Evolutionary conservation across 1,284 basidiomycete genomes (phyloP).

Genomic region (Tetrapyrgos nigripes): DNA sequence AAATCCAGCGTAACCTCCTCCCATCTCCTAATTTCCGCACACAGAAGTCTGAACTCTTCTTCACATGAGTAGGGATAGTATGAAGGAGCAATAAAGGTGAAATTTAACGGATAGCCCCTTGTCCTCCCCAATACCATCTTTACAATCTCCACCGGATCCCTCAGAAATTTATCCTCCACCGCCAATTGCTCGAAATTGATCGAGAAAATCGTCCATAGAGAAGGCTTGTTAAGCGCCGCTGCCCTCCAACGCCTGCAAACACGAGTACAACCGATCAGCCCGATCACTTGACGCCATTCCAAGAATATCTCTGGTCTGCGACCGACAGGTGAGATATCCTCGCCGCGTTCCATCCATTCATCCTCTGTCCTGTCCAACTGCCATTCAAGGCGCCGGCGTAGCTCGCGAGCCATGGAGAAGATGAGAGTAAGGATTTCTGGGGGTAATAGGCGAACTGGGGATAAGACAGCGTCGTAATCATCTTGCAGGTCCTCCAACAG

Average conservation of each 20-base stretch:
- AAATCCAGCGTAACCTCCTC: background rate
- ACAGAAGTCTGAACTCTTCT: background rate
- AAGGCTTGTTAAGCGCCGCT: background rate
- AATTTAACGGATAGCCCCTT: background rate
- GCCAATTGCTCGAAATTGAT: background rate
- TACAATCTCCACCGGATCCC: background rate
- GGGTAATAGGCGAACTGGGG: background rate
- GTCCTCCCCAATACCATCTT: background rate
- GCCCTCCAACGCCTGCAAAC: background rate
- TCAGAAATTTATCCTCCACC: background rate
- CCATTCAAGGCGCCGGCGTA: background rate
- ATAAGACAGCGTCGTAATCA: background rate
- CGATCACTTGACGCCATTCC: background rate
- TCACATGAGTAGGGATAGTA: background rate
- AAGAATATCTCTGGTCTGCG: background rate
- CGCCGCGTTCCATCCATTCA: background rate
- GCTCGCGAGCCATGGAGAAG: background rate
- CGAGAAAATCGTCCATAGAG: background rate
- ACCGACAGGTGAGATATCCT: background rate
- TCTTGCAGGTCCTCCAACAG: background rate
- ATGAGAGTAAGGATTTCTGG: background rate
- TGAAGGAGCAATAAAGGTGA: background rate
- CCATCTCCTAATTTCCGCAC: background rate
- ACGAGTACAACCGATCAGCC: background rate
- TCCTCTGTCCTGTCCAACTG: background rate